Conservation (phyloP, 768 basidiomycete genomes). For the Pleurotus platypus region DNA sequence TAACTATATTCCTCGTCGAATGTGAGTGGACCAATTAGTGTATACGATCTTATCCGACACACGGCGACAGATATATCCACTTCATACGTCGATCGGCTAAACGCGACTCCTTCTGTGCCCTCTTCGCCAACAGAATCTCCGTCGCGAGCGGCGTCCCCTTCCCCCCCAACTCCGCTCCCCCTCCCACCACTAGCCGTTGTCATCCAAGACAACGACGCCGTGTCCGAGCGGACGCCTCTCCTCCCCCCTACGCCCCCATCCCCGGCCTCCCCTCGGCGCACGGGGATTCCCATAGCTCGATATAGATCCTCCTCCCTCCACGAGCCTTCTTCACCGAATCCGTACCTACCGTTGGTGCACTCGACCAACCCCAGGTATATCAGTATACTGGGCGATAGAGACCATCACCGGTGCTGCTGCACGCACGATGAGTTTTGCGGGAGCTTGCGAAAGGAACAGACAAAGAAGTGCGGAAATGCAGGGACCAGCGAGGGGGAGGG, state of each 20-base stretch:
- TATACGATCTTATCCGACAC: background rate
- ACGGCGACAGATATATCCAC: slow-evolving; percentile 60
- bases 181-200: too few species aligned
- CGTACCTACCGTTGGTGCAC: background rate
- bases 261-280: too few species aligned
- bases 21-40: slow-evolving; percentile 41
- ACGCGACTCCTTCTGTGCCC: slow-evolving; percentile 55
- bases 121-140: slow-evolving; percentile 31
- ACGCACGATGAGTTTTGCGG: slow-evolving; percentile 5
- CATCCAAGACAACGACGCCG: background rate
- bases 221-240: background rate
- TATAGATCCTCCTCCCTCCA: background rate
- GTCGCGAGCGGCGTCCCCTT: background rate
- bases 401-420: slow-evolving; percentile 7
- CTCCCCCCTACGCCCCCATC: too few species aligned
- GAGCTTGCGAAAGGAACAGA: too few species aligned
- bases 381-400: slow-evolving; percentile 4
- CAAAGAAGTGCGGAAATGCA: background rate
- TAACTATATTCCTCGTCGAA: slow-evolving; percentile 77
- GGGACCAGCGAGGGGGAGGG: background rate
- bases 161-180: background rate
- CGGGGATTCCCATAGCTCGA: background rate
- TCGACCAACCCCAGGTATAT: slow-evolving; percentile 3
- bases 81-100: slow-evolving; percentile 68
- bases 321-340: background rate